phyloP scores from a whole-genome alignment of 2,329 filamentous ascomycete species.

The Penicillium sp. region DNA sequence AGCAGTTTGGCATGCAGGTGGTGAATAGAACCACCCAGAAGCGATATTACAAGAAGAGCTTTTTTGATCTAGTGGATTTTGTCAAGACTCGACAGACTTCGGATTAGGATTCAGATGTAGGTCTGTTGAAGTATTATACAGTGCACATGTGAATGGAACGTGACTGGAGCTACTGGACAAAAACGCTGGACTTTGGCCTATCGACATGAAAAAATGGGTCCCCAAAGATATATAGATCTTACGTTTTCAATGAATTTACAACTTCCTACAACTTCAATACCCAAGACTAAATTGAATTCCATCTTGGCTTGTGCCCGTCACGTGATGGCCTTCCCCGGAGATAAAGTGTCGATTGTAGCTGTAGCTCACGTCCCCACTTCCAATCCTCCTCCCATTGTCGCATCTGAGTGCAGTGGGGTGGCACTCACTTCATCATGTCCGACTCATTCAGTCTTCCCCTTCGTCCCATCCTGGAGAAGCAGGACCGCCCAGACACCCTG shows the following conservation, averaged over 20 bases:
- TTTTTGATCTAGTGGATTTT: slow-evolving; percentile 60
- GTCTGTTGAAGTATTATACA: background rate
- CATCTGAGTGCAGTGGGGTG: background rate
- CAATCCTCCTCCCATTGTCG: background rate
- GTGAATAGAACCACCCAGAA: slow-evolving; percentile 57
- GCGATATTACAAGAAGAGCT: slow-evolving; percentile 58
- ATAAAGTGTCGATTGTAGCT: background rate
- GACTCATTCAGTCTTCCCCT: slow-evolving; percentile 58
- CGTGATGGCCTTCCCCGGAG: background rate
- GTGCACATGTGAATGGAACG: background rate
- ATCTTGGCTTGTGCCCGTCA: background rate
- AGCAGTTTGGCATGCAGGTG: slow-evolving; percentile 58
- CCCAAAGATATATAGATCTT: too few species aligned
- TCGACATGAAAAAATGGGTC: too few species aligned
- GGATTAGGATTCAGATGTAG: background rate
- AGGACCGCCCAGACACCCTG: slow-evolving; percentile 62
- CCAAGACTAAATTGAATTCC: background rate
- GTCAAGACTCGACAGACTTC: slow-evolving; percentile 28
- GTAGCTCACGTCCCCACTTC: background rate
- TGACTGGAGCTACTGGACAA: too few species aligned
- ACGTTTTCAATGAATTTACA: background rate
- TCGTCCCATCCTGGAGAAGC: slow-evolving; percentile 51
- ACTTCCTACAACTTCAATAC: background rate
- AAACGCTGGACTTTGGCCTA: too few species aligned
- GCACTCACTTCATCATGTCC: slow-evolving; percentile 30